phyloP scores from a whole-genome alignment of 2,329 filamentous ascomycete species.

The Alternaria triticina region DNA sequence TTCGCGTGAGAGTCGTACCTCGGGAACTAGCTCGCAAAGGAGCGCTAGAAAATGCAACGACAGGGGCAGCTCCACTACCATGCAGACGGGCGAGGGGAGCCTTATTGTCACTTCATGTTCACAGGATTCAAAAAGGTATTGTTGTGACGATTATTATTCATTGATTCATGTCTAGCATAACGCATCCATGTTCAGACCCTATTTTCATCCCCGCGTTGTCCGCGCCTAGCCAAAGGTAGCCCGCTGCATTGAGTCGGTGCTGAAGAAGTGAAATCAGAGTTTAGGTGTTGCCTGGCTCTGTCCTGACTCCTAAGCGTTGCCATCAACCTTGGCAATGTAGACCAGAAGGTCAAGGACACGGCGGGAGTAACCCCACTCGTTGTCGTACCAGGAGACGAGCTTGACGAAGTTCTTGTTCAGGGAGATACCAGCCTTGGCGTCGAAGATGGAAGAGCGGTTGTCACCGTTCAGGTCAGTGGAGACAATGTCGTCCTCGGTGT shows the following conservation, averaged over 20 bases:
- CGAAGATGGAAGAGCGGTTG: slow-evolving; percentile 95
- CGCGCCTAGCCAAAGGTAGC: slow-evolving; percentile 11
- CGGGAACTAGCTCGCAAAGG: slow-evolving; percentile 23
- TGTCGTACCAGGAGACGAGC: slow-evolving; percentile 98
- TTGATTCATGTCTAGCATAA: slow-evolving; percentile 39
- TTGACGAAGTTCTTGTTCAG: slow-evolving; percentile 99
- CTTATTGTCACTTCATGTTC: slow-evolving; percentile 10
- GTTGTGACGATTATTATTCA: slow-evolving; percentile 29
- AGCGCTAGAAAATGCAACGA: slow-evolving; percentile 29
- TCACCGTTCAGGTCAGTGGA: slow-evolving; percentile 94
- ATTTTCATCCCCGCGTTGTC: slow-evolving; percentile 21
- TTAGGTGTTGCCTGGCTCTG: slow-evolving; percentile 44
- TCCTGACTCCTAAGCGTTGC: slow-evolving; percentile 52
- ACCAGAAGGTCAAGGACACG: slow-evolving; percentile 63
- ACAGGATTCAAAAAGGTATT: neutral
- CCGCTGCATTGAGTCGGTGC: slow-evolving; percentile 1
- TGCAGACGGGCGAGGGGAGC: slow-evolving; percentile 16
- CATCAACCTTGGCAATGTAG: slow-evolving; percentile 54
- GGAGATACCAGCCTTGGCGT: slow-evolving; percentile 98
- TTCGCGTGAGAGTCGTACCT: slow-evolving; percentile 15
- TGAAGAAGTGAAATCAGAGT: slow-evolving; percentile 31
- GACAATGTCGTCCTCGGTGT: slow-evolving; percentile 97
- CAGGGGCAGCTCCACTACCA: slow-evolving; percentile 27
- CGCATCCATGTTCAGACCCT: slow-evolving; percentile 20
- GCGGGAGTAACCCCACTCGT: slow-evolving; percentile 99